phyloP scores from a whole-genome alignment of 768 basidiomycete genomes.

The Clathrus columnatus region DNA sequence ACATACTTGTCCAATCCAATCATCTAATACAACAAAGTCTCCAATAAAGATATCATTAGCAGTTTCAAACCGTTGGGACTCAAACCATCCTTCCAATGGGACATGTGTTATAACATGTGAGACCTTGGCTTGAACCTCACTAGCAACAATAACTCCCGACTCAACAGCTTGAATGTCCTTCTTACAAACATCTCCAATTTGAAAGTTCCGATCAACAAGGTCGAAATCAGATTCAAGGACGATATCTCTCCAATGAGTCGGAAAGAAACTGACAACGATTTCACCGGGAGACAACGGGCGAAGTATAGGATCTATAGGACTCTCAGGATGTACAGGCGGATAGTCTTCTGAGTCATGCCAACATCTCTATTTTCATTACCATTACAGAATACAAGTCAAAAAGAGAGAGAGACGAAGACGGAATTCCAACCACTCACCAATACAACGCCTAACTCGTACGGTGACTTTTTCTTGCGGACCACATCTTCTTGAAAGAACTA shows the following conservation, averaged over 20 bases:
- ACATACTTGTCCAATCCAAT: slow-evolving; percentile 84
- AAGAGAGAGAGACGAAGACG: not conserved
- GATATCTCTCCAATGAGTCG: slow-evolving; percentile 52
- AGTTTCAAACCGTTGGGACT: slow-evolving; percentile 46
- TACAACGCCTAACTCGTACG: slow-evolving; percentile 49
- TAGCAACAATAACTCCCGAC: slow-evolving; percentile 65
- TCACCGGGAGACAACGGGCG: slow-evolving; percentile 69
- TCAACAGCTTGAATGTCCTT: slow-evolving; percentile 62
- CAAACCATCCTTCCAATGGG: slow-evolving; percentile 54
- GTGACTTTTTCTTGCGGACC: slow-evolving; percentile 26
- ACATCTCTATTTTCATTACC: slow-evolving; percentile 47
- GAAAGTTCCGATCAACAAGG: slow-evolving; percentile 70
- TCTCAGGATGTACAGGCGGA: slow-evolving; percentile 27
- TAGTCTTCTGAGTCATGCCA: slow-evolving; percentile 84
- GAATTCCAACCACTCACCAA: slow-evolving; percentile 36
- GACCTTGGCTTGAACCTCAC: slow-evolving; percentile 55
- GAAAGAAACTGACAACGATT: slow-evolving; percentile 69
- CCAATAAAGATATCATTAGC: slow-evolving; percentile 59
- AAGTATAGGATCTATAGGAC: slow-evolving; percentile 59
- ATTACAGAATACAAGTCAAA: slow-evolving; percentile 6
- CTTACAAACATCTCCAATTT: slow-evolving; percentile 77
- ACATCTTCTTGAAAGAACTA: slow-evolving; percentile 36
- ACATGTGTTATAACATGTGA: slow-evolving; percentile 66
- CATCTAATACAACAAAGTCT: slow-evolving; percentile 72
- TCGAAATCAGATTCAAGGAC: slow-evolving; percentile 57